A percentile compares a stretch with the other conserved stretches of the same genome.
phyloP scores from a whole-genome alignment of 164 flowering plant species.

The Liriodendron chinense region DNA sequence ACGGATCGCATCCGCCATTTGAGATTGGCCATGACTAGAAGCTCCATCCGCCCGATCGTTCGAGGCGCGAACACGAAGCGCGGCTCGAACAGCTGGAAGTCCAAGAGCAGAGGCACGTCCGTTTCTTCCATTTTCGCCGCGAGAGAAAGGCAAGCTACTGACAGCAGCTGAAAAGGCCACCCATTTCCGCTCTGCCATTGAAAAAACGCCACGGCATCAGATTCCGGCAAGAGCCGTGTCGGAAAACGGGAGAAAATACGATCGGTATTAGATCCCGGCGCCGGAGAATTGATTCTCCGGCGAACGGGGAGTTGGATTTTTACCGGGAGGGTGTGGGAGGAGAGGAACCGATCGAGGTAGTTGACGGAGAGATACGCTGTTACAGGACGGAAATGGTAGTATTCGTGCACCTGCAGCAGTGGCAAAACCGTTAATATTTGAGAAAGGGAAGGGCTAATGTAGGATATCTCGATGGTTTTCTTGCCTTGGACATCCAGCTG shows the following conservation, averaged over 20 bases:
- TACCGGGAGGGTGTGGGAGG: slow-evolving; percentile 45
- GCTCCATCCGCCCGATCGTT: slow-evolving; percentile 64
- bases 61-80: slow-evolving; percentile 52
- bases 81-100: slow-evolving; percentile 49
- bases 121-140: slow-evolving; percentile 84
- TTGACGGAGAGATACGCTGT: slow-evolving; percentile 60
- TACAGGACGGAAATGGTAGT: slow-evolving; percentile 45
- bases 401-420: slow-evolving; percentile 49
- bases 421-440: background rate
- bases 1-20: slow-evolving; percentile 56
- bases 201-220: background rate
- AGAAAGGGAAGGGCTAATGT: background rate
- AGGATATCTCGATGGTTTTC: background rate
- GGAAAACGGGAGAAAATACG: too few relatives aligned
- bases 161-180: slow-evolving; percentile 67
- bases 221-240: slow-evolving; percentile 1
- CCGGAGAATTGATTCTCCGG: background rate
- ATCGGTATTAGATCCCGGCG: too few relatives aligned
- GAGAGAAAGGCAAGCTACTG: slow-evolving; percentile 65
- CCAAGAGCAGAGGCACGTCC: slow-evolving; percentile 46
- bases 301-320: background rate
- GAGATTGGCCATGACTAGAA: slow-evolving; percentile 48
- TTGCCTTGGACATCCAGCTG: slow-evolving; percentile 59
- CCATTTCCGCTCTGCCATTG: slow-evolving; percentile 26
- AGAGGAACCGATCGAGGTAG: slow-evolving; percentile 71